Conservation (phyloP, 2,329 filamentous ascomycete species). For the Claviceps monticola region DNA sequence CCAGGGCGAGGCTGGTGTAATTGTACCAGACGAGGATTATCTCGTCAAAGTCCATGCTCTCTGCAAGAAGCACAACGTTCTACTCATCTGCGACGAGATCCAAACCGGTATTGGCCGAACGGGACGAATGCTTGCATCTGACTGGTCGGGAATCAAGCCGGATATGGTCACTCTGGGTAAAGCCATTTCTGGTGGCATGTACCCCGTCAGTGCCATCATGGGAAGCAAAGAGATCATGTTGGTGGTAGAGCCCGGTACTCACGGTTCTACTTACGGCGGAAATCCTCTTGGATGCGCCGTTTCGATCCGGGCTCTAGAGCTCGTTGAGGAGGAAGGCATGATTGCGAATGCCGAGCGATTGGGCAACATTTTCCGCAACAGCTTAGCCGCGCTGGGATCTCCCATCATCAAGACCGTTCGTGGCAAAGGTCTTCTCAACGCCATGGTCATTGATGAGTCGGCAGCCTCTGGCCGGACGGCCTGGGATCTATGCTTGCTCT, state of each 20-base stretch:
- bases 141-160: conserved; percentile 92
- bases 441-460: conserved; percentile 86
- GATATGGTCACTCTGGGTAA: conserved; percentile 93
- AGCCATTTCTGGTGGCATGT: conserved; percentile 96
- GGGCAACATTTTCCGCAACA: conserved; percentile 71
- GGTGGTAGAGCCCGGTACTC: conserved; percentile 88
- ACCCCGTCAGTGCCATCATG: conserved; percentile 91
- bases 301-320: conserved; percentile 85
- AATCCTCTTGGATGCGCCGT: conserved; percentile 94
- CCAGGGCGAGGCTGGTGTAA: conserved; percentile 92
- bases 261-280: conserved; percentile 96
- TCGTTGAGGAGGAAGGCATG: conserved; percentile 84
- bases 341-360: conserved; percentile 69
- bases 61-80: conserved; percentile 89
- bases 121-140: conserved; percentile 80
- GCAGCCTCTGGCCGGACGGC: conserved; percentile 75
- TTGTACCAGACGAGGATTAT: conserved; percentile 86
- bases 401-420: conserved; percentile 72
- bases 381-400: conserved; percentile 59
- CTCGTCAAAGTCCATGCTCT: conserved; percentile 65
- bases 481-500: conserved; percentile 90
- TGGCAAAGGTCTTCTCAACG: conserved; percentile 89
- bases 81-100: conserved; percentile 96
- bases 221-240: conserved; percentile 86
- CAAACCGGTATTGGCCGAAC: conserved; percentile 95